Evolutionary conservation across 805 yeast genomes (phyloP).

Genomic region (Wickerhamomyces rabaulensis): DNA sequence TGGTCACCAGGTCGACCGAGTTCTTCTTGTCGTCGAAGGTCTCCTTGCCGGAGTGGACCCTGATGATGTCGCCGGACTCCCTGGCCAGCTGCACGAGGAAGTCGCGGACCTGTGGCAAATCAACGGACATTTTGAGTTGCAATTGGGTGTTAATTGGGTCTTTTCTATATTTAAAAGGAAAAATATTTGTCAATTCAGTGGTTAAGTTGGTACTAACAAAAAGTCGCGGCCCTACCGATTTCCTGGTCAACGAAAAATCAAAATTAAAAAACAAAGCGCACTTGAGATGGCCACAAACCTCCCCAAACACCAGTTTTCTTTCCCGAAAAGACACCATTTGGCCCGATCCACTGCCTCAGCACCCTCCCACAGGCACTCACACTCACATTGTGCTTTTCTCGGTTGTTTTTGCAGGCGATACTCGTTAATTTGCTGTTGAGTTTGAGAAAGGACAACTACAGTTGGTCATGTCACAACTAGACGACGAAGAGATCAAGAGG

Average conservation of each 20-base stretch:
- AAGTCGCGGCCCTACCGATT: too few species aligned
- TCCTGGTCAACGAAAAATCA: too few species aligned
- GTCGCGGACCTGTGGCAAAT: slow-evolving; percentile 28
- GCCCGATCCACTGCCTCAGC: too few species aligned
- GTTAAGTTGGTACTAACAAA: too few species aligned
- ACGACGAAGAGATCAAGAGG: slow-evolving; percentile 15
- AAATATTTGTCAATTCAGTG: too few species aligned
- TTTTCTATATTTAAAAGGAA: too few species aligned
- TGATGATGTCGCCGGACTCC: slow-evolving; percentile 46
- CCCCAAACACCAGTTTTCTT: too few species aligned
- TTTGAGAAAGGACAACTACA: background rate
- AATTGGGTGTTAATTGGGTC: too few species aligned
- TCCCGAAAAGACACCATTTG: too few species aligned
- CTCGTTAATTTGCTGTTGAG: background rate
- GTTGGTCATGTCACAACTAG: slow-evolving; percentile 15
- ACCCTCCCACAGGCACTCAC: too few species aligned
- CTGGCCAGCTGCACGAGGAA: slow-evolving; percentile 35
- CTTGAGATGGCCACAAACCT: too few species aligned
- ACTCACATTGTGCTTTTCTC: background rate
- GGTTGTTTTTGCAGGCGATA: background rate
- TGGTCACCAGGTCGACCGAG: slow-evolving; percentile 59
- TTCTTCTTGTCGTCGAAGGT: slow-evolving; percentile 52
- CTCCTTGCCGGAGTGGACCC: slow-evolving; percentile 42
- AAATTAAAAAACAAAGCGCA: too few species aligned
- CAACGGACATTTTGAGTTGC: slow-evolving; percentile 1